Percentiles rank a stretch among this genome's conserved stretches.
Conservation (phyloP, 805 yeast genomes). For the Spathaspora sp. region DNA sequence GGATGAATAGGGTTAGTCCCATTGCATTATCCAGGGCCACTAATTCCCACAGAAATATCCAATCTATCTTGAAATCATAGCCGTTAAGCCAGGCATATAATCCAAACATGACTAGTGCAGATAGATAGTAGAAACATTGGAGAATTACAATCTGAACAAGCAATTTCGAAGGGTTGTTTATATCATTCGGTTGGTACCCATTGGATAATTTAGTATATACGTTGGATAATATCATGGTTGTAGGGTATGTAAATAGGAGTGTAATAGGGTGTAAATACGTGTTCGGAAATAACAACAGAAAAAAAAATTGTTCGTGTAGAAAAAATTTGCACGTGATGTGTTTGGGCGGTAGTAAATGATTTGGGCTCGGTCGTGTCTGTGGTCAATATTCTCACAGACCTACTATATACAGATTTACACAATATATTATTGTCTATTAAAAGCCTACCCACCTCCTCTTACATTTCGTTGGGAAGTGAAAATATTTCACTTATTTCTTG, state of each 20-base stretch:
- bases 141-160: conserved; percentile 67
- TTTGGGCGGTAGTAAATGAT: too few relatives aligned
- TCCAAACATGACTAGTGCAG: conserved; percentile 65
- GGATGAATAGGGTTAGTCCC: conserved; percentile 67
- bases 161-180: conserved; percentile 30
- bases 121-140: conserved; percentile 73
- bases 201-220: conserved; percentile 26
- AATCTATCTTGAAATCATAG: conserved; percentile 56
- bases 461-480: too few relatives aligned
- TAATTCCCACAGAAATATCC: conserved; percentile 80
- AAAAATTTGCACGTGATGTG: neutral
- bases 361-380: too few relatives aligned
- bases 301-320: neutral
- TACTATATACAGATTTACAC: too few relatives aligned
- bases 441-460: too few relatives aligned
- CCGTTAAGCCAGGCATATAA: conserved; percentile 70
- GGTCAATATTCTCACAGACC: too few relatives aligned
- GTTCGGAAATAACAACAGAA: neutral
- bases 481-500: too few relatives aligned
- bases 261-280: neutral
- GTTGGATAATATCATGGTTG: conserved; percentile 6
- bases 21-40: conserved; percentile 71
- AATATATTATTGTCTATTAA: too few relatives aligned
- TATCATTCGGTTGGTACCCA: conserved; percentile 20
- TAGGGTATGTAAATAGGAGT: neutral